Percentiles rank a stretch among this genome's conserved stretches.
Evolutionary conservation across 352 stramenopile species (phyloP).

Genomic region (Phytopythium ostracodes): DNA sequence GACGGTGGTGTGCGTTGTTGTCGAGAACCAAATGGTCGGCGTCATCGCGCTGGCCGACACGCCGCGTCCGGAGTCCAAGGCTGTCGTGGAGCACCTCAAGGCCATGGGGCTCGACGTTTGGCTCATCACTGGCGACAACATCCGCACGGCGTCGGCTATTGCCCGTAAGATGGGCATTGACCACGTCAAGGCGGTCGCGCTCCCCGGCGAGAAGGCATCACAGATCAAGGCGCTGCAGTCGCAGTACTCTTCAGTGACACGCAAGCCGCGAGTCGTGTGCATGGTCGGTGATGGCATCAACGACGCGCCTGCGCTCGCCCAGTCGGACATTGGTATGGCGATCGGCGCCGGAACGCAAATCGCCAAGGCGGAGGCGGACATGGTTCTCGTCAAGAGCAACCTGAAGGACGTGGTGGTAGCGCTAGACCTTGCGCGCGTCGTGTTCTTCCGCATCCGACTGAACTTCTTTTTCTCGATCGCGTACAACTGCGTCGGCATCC

Average conservation of each 20-base stretch:
- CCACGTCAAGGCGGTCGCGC: conserved; percentile 81
- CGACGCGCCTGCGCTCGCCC: conserved; percentile 90
- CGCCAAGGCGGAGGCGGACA: conserved; percentile 82
- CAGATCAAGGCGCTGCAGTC: conserved; percentile 86
- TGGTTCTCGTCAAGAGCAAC: conserved; percentile 87
- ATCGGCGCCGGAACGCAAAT: conserved; percentile 91
- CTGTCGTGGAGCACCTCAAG: conserved; percentile 73
- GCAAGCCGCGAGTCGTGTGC: conserved; percentile 79
- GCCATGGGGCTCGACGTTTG: conserved; percentile 81
- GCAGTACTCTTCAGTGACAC: conserved; percentile 63
- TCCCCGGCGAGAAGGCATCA: conserved; percentile 93
- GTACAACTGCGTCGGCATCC: conserved; percentile 85
- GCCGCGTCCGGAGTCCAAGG: conserved; percentile 62
- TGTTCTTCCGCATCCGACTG: conserved; percentile 79
- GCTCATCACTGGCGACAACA: conserved; percentile 92
- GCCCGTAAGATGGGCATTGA: conserved; percentile 88
- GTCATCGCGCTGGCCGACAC: conserved; percentile 79
- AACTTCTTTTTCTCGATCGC: conserved; percentile 88
- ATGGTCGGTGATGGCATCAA: conserved; percentile 96
- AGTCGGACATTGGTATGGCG: conserved; percentile 92
- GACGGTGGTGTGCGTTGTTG: conserved; percentile 76
- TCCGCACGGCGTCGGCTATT: conserved; percentile 88
- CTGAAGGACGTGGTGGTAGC: conserved; percentile 82
- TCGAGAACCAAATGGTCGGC: conserved; percentile 65
- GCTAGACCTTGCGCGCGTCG: conserved; percentile 71